Conservation (phyloP, 169 alveolate genomes). For the Toxoplasma gondii region DNA sequence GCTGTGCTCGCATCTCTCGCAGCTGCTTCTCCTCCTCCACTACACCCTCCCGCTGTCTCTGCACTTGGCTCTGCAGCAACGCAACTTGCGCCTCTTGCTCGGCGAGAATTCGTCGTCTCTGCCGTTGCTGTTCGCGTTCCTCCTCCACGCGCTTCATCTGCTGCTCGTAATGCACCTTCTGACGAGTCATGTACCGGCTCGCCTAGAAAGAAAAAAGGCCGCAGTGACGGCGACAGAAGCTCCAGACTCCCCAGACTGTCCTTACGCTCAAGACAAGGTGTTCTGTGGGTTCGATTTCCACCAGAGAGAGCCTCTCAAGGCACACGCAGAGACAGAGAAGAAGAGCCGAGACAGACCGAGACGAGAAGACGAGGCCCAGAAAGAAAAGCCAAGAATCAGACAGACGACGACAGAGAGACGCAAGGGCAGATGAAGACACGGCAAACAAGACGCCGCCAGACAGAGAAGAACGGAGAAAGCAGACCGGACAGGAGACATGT, state of each 20-base stretch:
- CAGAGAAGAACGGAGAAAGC: no score
- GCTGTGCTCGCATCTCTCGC: constrained; percentile 17
- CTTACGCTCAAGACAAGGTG: no score
- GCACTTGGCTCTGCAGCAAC: constrained; percentile 6
- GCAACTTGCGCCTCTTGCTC: constrained; percentile 18
- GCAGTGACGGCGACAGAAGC: no score
- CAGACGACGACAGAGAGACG: no score
- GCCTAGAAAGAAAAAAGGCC: not conserved
- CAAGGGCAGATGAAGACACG: no score
- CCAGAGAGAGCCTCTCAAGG: no score
- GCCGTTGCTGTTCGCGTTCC: constrained; percentile 26
- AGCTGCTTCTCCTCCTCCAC: constrained; percentile 31
- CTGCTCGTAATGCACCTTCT: constrained; percentile 44
- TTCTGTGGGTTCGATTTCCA: no score
- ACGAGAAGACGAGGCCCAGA: not conserved
- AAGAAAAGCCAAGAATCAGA: not conserved
- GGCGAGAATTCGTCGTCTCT: not conserved
- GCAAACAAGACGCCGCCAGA: no score
- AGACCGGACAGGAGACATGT: no score
- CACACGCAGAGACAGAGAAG: no score
- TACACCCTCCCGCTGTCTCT: constrained; percentile 38
- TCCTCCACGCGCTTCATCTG: constrained; percentile 32
- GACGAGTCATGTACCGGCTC: constrained; percentile 35
- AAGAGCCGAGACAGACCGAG: not conserved
- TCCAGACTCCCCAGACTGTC: no score